These are phyloP conservation scores for Physcia stellaris DNA, from an alignment of 495 filamentous ascomycete genomes.

Conservation along the genomic window DNA sequence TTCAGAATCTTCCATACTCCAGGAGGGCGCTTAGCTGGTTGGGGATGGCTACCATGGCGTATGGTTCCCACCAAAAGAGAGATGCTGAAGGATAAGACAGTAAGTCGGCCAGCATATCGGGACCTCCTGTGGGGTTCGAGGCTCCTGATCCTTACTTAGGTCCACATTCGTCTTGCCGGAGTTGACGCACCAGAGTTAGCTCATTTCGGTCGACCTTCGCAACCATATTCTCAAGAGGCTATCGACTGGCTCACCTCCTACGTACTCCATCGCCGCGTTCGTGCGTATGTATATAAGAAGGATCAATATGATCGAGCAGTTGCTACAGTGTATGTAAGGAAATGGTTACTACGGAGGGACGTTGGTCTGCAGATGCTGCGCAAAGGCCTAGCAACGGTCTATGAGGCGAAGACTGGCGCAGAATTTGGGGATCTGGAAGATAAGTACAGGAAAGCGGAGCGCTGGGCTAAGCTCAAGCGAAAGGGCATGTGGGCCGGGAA, in stretches of 20 bases:
- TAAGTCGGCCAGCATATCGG: constrained; percentile 24
- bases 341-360: constrained; percentile 48
- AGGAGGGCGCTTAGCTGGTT: constrained; percentile 71
- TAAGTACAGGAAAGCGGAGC: constrained; percentile 59
- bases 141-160: constrained; percentile 20
- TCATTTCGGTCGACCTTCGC: constrained; percentile 79
- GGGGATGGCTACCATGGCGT: constrained; percentile 77
- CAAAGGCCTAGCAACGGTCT: constrained; percentile 71
- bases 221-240: constrained; percentile 72
- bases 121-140: background rate
- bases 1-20: constrained; percentile 91
- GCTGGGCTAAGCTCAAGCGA: constrained; percentile 48
- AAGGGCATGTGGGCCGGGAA: constrained; percentile 63
- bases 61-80: constrained; percentile 52
- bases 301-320: constrained; percentile 93
- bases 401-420: constrained; percentile 75
- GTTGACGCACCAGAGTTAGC: constrained; percentile 85
- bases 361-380: constrained; percentile 83
- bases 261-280: constrained; percentile 58
- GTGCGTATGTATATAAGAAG: constrained; percentile 62
- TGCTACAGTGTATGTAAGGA: constrained; percentile 65
- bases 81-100: constrained; percentile 62
- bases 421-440: constrained; percentile 64
- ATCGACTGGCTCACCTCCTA: constrained; percentile 61
- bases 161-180: constrained; percentile 79